These are phyloP conservation scores for Chiua sp. DNA, from an alignment of 1,284 basidiomycete genomes.

Conservation along the genomic window DNA sequence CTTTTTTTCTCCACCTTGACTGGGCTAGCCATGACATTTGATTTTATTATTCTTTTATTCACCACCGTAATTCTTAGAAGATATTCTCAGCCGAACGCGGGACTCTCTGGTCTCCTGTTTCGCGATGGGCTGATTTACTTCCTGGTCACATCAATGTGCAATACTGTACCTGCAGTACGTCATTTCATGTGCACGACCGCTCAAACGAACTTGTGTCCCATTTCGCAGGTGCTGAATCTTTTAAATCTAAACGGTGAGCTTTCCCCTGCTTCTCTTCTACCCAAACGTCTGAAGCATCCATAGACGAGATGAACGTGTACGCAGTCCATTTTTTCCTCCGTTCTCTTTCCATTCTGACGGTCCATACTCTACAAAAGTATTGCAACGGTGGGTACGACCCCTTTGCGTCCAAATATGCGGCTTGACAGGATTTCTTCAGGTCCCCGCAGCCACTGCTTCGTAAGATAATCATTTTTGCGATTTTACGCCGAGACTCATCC, in stretches of 20 bases:
- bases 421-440: conserved; percentile 38
- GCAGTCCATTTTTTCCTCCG: neutral
- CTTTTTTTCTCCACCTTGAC: neutral
- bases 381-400: conserved; percentile 24
- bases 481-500: conserved; percentile 5
- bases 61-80: conserved; percentile 57
- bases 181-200: conserved; percentile 35
- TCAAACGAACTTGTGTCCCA: neutral
- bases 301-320: conserved; percentile 36
- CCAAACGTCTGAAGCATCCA: conserved; percentile 1
- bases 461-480: conserved; percentile 36
- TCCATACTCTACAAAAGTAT: conserved; percentile 14
- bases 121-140: conserved; percentile 74
- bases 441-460: conserved; percentile 70
- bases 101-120: conserved; percentile 68
- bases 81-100: conserved; percentile 53
- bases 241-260: conserved; percentile 31
- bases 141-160: conserved; percentile 65
- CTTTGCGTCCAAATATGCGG: neutral
- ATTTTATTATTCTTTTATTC: conserved; percentile 61
- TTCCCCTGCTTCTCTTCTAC: neutral
- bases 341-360: conserved; percentile 9
- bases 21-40: conserved; percentile 67
- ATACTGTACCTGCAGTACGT: conserved; percentile 68
- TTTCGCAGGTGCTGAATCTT: conserved; percentile 29